Base-by-base conservation (phyloP, 2,329 filamentous ascomycete genomes). In the Corynespora cassiicola region DNA sequence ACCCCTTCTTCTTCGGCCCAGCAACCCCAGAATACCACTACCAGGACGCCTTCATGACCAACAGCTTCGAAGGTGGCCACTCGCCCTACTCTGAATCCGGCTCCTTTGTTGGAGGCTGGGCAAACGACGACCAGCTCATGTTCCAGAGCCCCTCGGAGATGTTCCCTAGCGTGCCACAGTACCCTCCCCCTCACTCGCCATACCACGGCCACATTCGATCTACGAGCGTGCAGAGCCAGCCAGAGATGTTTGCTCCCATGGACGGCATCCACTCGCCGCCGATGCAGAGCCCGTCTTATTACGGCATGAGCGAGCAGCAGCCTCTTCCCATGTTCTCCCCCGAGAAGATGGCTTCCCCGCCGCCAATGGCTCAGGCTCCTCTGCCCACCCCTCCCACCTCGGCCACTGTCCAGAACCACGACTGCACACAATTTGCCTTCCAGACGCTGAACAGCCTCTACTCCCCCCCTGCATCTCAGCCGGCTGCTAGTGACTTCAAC, bases 351-450 rank as follows among this genome's bases (percentile, higher is more conserved):
- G 39, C 51, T 20, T 58, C 60, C 14, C 53, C 56, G 21, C 47
- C 51, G 12, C 54, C 56, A 10, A 56, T 59, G 52, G 40, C 51
- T 10, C 41, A 53, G 7, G 53, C 54, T n/a, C 58, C 62, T 28
- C 51, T 63, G n/a, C 56, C 62, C 3, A 61, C 54, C 7, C 60
- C 61, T 7, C 56, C 58, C 11, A 31, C 41, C 12, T 53, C 56
- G 10, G 42, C 52, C 14, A 52, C 51, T 7, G n/a, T 50, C 6
- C 49, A 47, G 10, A 58, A 36, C 39, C 65, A 68, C 36, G 61
- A 65, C 42, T 68, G 65, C 49, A 68, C 63, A 5, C 52, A 62
- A 16, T 63, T 65, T 31, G 63, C 65, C 15, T 68, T 68, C 34
- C 55, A 61, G 31, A 65, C 61, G 3, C 40, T 68, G 12, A 64